Evolutionary conservation across 2,329 filamentous ascomycete species (phyloP), one percentile per base, ranked within the genome.

Genomic region (Bipolaris oryzae): DNA sequence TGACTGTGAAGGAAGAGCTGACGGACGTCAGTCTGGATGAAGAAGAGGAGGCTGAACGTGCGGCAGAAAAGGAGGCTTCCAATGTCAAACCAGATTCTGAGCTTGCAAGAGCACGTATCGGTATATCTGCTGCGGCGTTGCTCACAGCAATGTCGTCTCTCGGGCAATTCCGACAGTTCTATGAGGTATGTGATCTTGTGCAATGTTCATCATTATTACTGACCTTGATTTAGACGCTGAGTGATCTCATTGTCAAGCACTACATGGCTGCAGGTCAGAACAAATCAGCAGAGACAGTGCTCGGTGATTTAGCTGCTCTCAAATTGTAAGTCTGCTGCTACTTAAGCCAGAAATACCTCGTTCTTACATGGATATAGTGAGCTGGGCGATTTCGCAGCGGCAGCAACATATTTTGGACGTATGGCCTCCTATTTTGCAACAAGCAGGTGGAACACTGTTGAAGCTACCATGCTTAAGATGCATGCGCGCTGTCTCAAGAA

Each of bases 271-370:
- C 93, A 4, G 89, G 88, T 53, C 89, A 94, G 61, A 82, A 82
- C 0, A 89, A 96, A 66, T 90, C 91, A 7, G 88, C 90, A 0
- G 88, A 96, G 65, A 84, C 87, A 18, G 87, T 88, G 58, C 86
- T 93, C 74, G 89, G 91, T 9, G 95, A 99, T 74, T 83, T 98
- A 43, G 95, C 92, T 1, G 84, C 95, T 5, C 80, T 97, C 48
- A 93, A 94, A 68, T 95, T 89, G 72, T 77, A 71, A 44, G 74
- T 64, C 5, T n/a, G 23, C 15, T 31, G 7, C 7, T 5, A 35
- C 38, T 15, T 10, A 9, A 34, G 7, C 18, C 47, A 20, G 18
- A 56, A 43, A 31, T 9, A 11, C 15, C 18, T 5, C 10, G 16
- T 46, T 15, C 55, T 67, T 39, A 69, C 39, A 48, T 50, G 15